These are phyloP conservation scores for Podaxis rugospora DNA, from an alignment of 768 basidiomycete species.

Conservation along the genomic window DNA sequence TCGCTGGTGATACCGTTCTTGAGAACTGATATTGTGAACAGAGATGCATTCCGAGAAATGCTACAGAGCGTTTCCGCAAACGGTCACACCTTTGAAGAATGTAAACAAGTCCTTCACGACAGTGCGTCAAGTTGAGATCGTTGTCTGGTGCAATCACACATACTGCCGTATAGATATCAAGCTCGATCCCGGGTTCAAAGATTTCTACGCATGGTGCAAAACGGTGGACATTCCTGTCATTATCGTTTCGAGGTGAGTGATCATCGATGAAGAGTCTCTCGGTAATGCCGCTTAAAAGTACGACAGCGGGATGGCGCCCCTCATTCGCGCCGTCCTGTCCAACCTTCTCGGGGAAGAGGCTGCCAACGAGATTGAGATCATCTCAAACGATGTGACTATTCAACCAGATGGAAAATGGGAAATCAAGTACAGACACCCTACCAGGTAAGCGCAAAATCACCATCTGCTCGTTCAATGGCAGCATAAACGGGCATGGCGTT, in stretches of 20 bases:
- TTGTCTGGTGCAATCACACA: constrained; percentile 1
- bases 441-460: constrained; percentile 48
- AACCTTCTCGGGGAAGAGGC: constrained; percentile 72
- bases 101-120: constrained; percentile 67
- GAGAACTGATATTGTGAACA: constrained; percentile 22
- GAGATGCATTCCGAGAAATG: constrained; percentile 89
- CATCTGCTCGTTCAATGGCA: not conserved
- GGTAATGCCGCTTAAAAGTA: not conserved
- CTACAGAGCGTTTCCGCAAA: constrained; percentile 70
- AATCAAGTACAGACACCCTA: constrained; percentile 85
- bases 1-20: constrained; percentile 10
- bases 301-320: constrained; percentile 84
- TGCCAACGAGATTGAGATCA: constrained; percentile 78
- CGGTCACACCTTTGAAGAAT: constrained; percentile 81
- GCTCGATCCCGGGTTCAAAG: constrained; percentile 85
- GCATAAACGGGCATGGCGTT: too few relatives aligned
- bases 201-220: constrained; percentile 85
- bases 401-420: constrained; percentile 68
- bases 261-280: not conserved
- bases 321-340: constrained; percentile 88
- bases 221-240: constrained; percentile 78
- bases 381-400: constrained; percentile 84
- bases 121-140: constrained; percentile 36
- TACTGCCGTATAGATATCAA: constrained; percentile 57
- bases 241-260: constrained; percentile 79